Evolutionary conservation across 768 basidiomycete species (phyloP), one percentile per base, ranked within the genome.

Genomic region (Agrocybe praecox): DNA sequence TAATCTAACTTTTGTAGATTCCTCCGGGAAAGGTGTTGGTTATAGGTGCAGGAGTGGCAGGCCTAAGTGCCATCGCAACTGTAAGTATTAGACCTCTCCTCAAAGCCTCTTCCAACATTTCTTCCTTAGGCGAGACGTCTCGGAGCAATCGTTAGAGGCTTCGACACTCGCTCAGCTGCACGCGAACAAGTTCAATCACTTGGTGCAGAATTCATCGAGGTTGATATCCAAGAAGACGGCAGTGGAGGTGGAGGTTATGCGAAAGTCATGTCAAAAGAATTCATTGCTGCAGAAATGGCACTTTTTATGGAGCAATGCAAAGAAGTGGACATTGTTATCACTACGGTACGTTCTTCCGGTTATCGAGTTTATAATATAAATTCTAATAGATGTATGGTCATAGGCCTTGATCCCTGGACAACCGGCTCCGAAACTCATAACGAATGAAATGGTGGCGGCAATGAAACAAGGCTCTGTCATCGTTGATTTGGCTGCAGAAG

Each of bases 381-480:
- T 1, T 49, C 17, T 5, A 26, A 19, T 29, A 24, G 46, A 49
- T 45, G 9, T 23, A 29, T 34, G 33, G 32, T 18, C 29, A 1
- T 46, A 89, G 88, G 92, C 90, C 54, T 80, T 92, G 43, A 92
- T 93, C 65, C 93, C 93, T 22, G 93, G 93, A 11, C 87, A 84
- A 77, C 90, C 89, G 9, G 93, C 93, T 2, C 93, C 93, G 0
- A 94, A 87, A 67, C 69, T 95, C 44, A 92, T 95, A 65, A 90
- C 87, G 6, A 79, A 86, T 59, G 88, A 91, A 76, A 94, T 94
- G 89, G 80, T 95, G 14, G 83, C 86, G 40, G 89, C 86, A n/a
- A 94, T 95, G 93, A 94, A 90, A 63, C 91, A 90, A 74, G 93
- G 93, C 22, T 94, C 93, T 5, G 86, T 95, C 24, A 84, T 95